Evolutionary conservation across 257 asterid genomes (phyloP).

Genomic region (Coffea canephora): DNA sequence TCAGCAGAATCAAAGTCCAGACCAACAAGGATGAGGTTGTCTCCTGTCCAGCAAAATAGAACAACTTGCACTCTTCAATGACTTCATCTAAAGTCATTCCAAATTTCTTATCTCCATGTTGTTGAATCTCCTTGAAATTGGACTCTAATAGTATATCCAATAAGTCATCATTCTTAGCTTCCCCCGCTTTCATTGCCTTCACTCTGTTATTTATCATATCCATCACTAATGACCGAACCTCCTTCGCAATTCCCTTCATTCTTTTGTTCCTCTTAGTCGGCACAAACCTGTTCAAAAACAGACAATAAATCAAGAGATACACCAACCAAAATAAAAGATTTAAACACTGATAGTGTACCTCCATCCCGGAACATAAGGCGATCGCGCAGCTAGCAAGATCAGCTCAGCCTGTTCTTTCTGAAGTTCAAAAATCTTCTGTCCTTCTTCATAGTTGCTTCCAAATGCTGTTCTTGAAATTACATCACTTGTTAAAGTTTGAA

Average conservation of each 20-base stretch:
- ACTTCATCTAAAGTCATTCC: slow-evolving; percentile 31
- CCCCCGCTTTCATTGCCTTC: slow-evolving; percentile 38
- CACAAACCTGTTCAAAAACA: slow-evolving; percentile 28
- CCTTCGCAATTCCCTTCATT: slow-evolving; percentile 36
- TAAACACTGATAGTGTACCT: no score
- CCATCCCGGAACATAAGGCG: no score
- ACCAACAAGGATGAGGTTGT: slow-evolving; percentile 24
- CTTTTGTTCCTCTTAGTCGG: slow-evolving; percentile 46
- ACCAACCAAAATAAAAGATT: no score
- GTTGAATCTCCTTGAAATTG: slow-evolving; percentile 23
- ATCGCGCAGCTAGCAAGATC: no score
- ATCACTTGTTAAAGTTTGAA: slow-evolving; percentile 49
- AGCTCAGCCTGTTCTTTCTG: slow-evolving; percentile 15
- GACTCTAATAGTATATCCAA: slow-evolving; percentile 24
- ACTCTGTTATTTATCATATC: slow-evolving; percentile 36
- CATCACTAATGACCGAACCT: slow-evolving; percentile 34
- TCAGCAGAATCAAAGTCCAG: slow-evolving; percentile 25
- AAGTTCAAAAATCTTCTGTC: slow-evolving; percentile 54
- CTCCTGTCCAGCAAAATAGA: slow-evolving; percentile 31
- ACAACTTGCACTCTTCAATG: slow-evolving; percentile 30
- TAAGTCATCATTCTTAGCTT: slow-evolving; percentile 27
- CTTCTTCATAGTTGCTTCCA: slow-evolving; percentile 62
- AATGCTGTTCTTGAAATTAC: slow-evolving; percentile 65
- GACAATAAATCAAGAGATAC: no score
- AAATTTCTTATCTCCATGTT: slow-evolving; percentile 13